Conservation (phyloP, 805 yeast genomes). For the Lipomyces chichibuensis region DNA sequence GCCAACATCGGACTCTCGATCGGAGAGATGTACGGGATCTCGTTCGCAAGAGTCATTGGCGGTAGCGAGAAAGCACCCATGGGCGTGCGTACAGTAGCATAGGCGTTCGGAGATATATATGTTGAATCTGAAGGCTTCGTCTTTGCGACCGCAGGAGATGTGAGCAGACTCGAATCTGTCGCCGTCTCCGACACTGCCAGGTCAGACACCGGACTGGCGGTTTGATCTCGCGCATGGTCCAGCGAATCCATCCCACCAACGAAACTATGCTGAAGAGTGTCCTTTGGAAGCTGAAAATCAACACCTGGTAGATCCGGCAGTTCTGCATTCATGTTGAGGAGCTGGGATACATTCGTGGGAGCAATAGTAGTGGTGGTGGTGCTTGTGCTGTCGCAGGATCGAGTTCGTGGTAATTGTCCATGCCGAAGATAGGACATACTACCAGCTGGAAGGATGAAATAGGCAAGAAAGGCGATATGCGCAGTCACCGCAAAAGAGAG, state of each 20-base stretch:
- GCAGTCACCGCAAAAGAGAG: background rate
- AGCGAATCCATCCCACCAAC: background rate
- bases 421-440: constrained; percentile 1
- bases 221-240: background rate
- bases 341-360: background rate
- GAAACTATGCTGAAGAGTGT: background rate
- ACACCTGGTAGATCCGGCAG: background rate
- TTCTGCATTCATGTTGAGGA: background rate
- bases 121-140: background rate
- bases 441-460: background rate
- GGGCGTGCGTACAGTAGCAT: constrained; percentile 12
- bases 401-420: background rate
- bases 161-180: background rate
- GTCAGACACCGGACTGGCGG: background rate
- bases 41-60: constrained; percentile 22
- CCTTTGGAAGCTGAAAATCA: background rate
- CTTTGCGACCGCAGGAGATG: background rate
- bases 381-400: background rate
- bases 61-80: constrained; percentile 35
- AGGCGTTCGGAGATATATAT: background rate
- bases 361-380: background rate
- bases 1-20: constrained; percentile 29
- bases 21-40: constrained; percentile 36
- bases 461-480: background rate
- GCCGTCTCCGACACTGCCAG: background rate